Base-by-base conservation (phyloP, 805 yeast genomes). In the Pichia occidentalis region DNA sequence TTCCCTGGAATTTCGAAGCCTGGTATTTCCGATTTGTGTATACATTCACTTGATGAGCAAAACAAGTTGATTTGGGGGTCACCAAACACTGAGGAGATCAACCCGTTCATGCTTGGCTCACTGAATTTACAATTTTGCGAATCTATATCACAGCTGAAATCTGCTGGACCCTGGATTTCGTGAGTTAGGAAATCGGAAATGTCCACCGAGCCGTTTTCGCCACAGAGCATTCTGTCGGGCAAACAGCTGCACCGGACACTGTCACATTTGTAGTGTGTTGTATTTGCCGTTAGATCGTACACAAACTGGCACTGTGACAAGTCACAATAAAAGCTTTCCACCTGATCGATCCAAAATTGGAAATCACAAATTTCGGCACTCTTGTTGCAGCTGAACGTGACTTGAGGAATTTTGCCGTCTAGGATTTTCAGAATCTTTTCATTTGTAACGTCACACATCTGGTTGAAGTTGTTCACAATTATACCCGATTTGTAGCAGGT, bases 71-170 rank as follows among this genome's bases (percentile, higher is more conserved):
- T 92, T 48, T 77, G 72, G 1, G 90, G 85, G 56, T 92, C 98
- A n/a, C 98, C 98, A 63, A 92, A 92, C 3, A 92, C 95, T 7
- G 85, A 77, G 42, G 77, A 69, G 40, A 92, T 92, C 52, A 92
- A 70, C 47, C 85, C 94, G 61, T 92, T 85, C 97, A 92, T 90
- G 38, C 92, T 80, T 31, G 98, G 97, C 56, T 92, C 98, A 3
- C 90, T 80, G 53, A 92, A 92, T 32, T 68, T 68, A 63, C 98
- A 92, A 32, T 67, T 61, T 29, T 68, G 73, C 12, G 71, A 57
- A 5, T 62, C 57, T 17, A 84, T 57, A 56, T 86, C 85, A 63
- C 98, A 92, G 4, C 76, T 63, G 52, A 92, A 87, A 45, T 83
- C 88, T 23, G 95, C 98, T 0, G 98, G 98, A 2, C 98, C 98